These are phyloP conservation scores for Colletotrichum coccodes DNA, from an alignment of 2,329 filamentous ascomycete species.

Conservation along the genomic window DNA sequence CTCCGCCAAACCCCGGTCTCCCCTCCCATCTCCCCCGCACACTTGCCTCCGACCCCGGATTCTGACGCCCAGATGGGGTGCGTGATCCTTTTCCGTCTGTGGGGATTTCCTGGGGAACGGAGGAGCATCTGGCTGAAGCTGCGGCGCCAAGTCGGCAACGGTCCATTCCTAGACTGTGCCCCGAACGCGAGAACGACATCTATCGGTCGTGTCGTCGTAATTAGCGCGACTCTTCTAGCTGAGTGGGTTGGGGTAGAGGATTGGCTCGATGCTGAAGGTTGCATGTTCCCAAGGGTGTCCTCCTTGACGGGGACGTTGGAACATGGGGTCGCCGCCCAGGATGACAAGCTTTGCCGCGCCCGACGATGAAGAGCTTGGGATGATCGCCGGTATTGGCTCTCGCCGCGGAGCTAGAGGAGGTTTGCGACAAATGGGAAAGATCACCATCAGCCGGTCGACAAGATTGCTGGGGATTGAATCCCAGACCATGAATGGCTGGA, in stretches of 20 bases:
- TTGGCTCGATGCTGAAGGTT: background rate
- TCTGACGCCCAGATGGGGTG: background rate
- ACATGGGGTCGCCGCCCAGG: background rate
- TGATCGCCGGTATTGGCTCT: background rate
- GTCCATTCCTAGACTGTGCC: background rate
- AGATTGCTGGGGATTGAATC: background rate
- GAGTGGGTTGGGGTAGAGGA: background rate
- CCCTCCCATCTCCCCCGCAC: conserved; percentile 9
- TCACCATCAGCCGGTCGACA: background rate
- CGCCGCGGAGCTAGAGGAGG: background rate
- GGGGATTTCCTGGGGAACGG: background rate
- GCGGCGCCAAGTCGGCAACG: no score
- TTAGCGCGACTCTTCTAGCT: no score
- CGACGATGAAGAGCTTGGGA: background rate
- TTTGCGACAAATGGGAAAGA: background rate
- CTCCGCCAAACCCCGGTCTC: conserved; percentile 23
- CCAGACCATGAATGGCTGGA: conserved; percentile 17
- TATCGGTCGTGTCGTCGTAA: no score
- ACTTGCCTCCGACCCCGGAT: conserved; percentile 19
- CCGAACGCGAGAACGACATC: conserved; percentile 13
- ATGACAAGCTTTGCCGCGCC: conserved; percentile 16
- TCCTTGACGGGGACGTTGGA: background rate
- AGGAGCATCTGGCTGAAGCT: no score
- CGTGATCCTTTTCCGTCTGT: conserved; percentile 19
- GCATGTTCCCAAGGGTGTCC: no score